A percentile compares a stretch with the other conserved stretches of the same genome.
phyloP scores from a whole-genome alignment of 1,139 yeast species.

The Geotrichum klebahnii region DNA sequence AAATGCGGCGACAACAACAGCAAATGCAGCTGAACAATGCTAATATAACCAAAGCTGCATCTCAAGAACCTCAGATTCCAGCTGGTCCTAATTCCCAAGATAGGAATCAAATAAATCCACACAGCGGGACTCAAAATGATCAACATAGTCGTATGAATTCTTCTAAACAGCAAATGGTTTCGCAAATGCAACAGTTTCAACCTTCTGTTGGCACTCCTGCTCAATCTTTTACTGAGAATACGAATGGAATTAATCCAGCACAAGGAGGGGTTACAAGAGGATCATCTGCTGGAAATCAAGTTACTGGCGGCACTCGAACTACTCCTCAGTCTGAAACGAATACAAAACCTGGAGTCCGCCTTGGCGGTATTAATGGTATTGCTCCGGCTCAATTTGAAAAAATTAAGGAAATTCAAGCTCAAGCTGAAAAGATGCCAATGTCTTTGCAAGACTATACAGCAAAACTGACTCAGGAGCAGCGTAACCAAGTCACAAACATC shows the following conservation, averaged over 20 bases:
- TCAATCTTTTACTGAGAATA: no score
- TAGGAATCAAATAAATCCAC: not conserved
- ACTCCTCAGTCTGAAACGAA: no score
- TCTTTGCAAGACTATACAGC: conserved; percentile 2
- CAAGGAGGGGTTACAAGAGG: no score
- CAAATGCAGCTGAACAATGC: no score
- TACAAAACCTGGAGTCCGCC: not conserved
- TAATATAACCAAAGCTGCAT: conserved; percentile 5
- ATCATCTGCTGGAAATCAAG: no score
- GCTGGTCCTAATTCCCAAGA: not conserved
- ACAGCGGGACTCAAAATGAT: not conserved
- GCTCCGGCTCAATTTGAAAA: conserved; percentile 5
- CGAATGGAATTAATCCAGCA: no score
- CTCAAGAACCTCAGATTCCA: not conserved
- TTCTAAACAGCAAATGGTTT: no score
- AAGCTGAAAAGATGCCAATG: conserved; percentile 7
- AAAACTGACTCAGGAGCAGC: not conserved
- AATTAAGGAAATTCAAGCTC: conserved; percentile 9
- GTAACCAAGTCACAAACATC: not conserved
- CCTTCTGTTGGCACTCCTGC: no score
- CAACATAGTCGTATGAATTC: not conserved
- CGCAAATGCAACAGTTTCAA: no score
- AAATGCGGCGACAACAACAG: no score
- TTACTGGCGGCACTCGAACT: no score
- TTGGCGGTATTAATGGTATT: not conserved